Conservation (phyloP, 208 protist genomes). For the Trypanosoma vivax region DNA sequence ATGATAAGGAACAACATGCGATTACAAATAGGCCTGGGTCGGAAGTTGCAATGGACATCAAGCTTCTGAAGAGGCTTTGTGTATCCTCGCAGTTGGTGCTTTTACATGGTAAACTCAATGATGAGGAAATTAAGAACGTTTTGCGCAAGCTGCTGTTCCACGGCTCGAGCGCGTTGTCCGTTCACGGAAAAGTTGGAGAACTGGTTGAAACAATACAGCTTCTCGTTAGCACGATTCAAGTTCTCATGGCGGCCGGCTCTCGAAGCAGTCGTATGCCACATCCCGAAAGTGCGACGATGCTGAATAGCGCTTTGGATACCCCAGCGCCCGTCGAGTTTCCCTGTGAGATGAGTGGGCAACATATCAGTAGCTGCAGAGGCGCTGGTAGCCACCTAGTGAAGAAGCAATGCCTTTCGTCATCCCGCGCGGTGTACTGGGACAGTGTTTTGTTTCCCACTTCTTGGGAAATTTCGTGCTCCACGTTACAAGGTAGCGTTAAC, state of each 20-base stretch:
- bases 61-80: conserved; percentile 8
- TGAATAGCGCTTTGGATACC: no score
- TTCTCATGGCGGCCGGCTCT: conserved; percentile 7
- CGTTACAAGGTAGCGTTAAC: background rate
- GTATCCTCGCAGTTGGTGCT: conserved; percentile 10
- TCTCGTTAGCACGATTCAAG: background rate
- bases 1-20: no score
- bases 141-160: conserved; percentile 12
- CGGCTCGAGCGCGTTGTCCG: background rate
- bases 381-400: no score
- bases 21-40: no score
- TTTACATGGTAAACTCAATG: background rate
- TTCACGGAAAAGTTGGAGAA: background rate
- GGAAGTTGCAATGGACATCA: no score
- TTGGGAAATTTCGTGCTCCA: background rate
- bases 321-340: no score
- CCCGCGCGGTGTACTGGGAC: background rate
- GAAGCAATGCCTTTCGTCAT: background rate
- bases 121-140: background rate
- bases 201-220: background rate
- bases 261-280: conserved; percentile 2
- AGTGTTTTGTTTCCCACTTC: conserved; percentile 4
- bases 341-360: no score
- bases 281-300: no score
- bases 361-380: no score